Evolutionary conservation across 2,329 filamentous ascomycete genomes (phyloP), one percentile per base, ranked within the genome.

Genomic region (Fusarium beomiforme): DNA sequence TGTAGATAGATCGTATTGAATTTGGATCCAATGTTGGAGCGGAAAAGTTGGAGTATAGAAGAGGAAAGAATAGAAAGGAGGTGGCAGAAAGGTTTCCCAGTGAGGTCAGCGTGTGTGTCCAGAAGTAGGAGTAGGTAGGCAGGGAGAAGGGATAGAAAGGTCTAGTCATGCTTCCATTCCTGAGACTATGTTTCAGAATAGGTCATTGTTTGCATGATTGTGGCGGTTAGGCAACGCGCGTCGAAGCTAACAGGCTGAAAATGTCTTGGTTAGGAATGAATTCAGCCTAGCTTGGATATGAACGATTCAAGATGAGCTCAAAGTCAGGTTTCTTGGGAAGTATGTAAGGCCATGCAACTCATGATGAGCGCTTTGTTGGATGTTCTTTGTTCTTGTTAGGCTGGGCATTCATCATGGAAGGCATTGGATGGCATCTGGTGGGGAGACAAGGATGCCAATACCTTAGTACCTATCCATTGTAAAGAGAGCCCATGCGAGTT

Each of bases 201-300:
- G 29, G 67, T 64, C 56, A 68, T 68, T 53, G 54, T 54, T 63
- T 64, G 53, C 53, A 46, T 64, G 43, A 26, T 31, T 53, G 67
- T 63, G 67, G 67, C 67, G 51, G 58, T 53, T 71, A 54, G 42
- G 59, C 43, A 65, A 71, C 69, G 69, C 69, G 69, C 69, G 69
- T 72, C 69, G 47, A 58, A 36, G 17, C 53, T 29, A 49, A 59
- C 36, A 49, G 54, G 34, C 55, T 17, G 26, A 50, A 17, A 41
- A 60, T 71, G 64, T 71, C 64, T 71, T 61, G 23, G 50, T 42
- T 44, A 58, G 69, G 69, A 71, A 71, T 71, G 69, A 21, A 54
- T 42, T 39, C 64, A 57, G 55, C 59, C 64, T 33, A 47, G 46
- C 49, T 51, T 42, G n/a, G 39, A 29, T 19, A 64, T 59, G 44